Evolutionary conservation across 352 stramenopile genomes (phyloP).

Genomic region (Globisporangium echinulatum): DNA sequence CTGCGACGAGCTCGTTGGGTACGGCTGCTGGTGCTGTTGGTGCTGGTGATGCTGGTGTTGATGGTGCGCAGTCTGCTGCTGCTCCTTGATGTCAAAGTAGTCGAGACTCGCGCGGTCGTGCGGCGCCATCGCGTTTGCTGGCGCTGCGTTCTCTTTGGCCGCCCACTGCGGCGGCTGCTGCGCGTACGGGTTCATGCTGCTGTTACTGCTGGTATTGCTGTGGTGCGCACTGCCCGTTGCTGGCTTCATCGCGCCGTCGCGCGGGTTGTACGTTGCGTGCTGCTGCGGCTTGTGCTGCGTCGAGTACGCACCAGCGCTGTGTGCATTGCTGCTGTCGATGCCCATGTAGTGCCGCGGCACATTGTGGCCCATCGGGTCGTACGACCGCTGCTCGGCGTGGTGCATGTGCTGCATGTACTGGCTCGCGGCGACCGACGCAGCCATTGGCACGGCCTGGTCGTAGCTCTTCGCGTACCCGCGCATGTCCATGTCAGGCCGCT

Average conservation of each 20-base stretch:
- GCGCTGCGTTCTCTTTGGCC: slow-evolving; percentile 29
- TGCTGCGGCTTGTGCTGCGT: slow-evolving; percentile 28
- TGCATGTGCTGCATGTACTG: slow-evolving; percentile 74
- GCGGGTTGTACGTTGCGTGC: slow-evolving; percentile 9
- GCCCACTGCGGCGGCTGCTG: slow-evolving; percentile 58
- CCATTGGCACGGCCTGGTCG: slow-evolving; percentile 18
- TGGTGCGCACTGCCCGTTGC: slow-evolving; percentile 4
- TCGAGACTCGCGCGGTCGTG: slow-evolving; percentile 39
- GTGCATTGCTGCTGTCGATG: slow-evolving; percentile 25
- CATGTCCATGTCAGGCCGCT: slow-evolving; percentile 60
- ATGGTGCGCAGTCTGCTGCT: slow-evolving; percentile 39
- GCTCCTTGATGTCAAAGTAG: slow-evolving; percentile 77
- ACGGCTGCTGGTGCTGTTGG: slow-evolving; percentile 41
- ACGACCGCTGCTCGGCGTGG: slow-evolving; percentile 66
- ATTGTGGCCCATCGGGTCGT: slow-evolving; percentile 52
- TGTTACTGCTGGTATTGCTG: background rate
- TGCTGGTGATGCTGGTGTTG: slow-evolving; percentile 25
- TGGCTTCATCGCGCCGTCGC: slow-evolving; percentile 31
- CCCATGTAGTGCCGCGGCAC: slow-evolving; percentile 55
- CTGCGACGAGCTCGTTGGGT: slow-evolving; percentile 36
- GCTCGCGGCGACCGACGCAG: slow-evolving; percentile 15
- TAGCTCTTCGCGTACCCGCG: slow-evolving; percentile 60
- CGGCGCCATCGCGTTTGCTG: slow-evolving; percentile 11
- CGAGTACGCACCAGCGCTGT: slow-evolving; percentile 5
- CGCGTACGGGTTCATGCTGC: slow-evolving; percentile 25